Conservation (phyloP, 2,329 filamentous ascomycete genomes). For the Colletotrichum sp. region DNA sequence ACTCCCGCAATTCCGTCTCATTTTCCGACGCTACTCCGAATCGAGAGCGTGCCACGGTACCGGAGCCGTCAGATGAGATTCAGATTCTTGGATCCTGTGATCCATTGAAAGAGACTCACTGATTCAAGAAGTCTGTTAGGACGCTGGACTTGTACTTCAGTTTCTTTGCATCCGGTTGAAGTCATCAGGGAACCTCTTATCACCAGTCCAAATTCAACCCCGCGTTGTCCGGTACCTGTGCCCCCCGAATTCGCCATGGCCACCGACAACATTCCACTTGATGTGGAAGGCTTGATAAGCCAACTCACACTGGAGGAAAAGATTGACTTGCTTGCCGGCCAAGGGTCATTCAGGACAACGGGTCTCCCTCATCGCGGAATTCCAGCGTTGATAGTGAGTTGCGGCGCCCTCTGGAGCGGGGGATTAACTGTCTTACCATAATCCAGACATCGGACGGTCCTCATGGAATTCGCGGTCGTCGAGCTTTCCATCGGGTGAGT, state of each 20-base stretch:
- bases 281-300: constrained; percentile 15
- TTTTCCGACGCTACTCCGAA: constrained; percentile 19
- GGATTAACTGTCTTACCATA: background rate
- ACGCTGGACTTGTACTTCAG: background rate
- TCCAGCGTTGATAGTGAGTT: constrained; percentile 3
- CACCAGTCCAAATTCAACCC: background rate
- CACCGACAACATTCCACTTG: background rate
- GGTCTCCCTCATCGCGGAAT: constrained; percentile 19
- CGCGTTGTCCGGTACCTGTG: background rate
- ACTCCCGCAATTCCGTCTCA: background rate
- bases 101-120: background rate
- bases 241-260: background rate
- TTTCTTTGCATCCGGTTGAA: background rate
- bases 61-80: constrained; percentile 3
- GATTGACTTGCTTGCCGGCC: constrained; percentile 21
- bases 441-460: constrained; percentile 10
- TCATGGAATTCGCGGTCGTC: constrained; percentile 15
- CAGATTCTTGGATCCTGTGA: background rate
- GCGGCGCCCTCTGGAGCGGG: no score
- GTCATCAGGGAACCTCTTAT: background rate
- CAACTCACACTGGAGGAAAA: constrained; percentile 23
- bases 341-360: constrained; percentile 17
- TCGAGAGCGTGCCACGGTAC: background rate
- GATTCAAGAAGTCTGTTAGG: background rate
- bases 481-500: constrained; percentile 6